A percentile compares a stretch with the other conserved stretches of the same genome.
phyloP scores from a whole-genome alignment of 495 filamentous ascomycete species.

The Saxispiralis lemnorum region DNA sequence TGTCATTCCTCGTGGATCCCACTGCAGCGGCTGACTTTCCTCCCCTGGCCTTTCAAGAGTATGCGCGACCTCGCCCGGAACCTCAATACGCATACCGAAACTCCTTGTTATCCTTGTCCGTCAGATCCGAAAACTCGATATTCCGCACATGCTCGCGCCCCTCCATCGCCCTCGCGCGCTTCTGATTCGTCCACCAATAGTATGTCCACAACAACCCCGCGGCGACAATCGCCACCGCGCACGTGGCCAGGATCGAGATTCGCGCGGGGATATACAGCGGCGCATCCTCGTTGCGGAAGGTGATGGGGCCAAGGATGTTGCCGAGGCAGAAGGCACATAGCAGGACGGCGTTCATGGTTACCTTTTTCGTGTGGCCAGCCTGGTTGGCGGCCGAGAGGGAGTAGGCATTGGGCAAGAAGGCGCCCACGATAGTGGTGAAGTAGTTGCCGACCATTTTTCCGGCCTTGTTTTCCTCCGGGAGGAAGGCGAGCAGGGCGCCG shows the following conservation, averaged over 20 bases:
- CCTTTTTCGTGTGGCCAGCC: conserved; percentile 39
- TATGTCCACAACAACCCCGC: not conserved
- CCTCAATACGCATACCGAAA: conserved; percentile 8
- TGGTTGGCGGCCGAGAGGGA: conserved; percentile 28
- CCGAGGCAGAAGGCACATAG: conserved; percentile 11
- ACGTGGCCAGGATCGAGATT: conserved; percentile 16
- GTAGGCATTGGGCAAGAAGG: conserved; percentile 29
- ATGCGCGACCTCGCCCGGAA: no score
- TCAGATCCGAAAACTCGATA: conserved; percentile 10
- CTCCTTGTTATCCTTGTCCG: conserved; percentile 10
- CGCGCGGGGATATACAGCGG: conserved; percentile 12
- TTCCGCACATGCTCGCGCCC: not conserved
- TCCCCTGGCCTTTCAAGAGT: no score
- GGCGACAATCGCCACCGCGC: not conserved
- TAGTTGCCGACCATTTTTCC: conserved; percentile 48
- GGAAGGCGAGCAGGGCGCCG: conserved; percentile 25
- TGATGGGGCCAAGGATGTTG: conserved; percentile 13
- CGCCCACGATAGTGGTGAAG: conserved; percentile 38
- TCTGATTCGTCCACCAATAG: conserved; percentile 6
- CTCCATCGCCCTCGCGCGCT: not conserved
- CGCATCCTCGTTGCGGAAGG: conserved; percentile 7
- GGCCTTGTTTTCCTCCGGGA: conserved; percentile 28
- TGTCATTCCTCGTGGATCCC: no score
- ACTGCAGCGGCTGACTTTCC: no score
- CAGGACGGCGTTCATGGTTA: conserved; percentile 10